These are phyloP conservation scores for Halophytophthora polymorphica DNA, from an alignment of 352 stramenopile species.

Conservation along the genomic window DNA sequence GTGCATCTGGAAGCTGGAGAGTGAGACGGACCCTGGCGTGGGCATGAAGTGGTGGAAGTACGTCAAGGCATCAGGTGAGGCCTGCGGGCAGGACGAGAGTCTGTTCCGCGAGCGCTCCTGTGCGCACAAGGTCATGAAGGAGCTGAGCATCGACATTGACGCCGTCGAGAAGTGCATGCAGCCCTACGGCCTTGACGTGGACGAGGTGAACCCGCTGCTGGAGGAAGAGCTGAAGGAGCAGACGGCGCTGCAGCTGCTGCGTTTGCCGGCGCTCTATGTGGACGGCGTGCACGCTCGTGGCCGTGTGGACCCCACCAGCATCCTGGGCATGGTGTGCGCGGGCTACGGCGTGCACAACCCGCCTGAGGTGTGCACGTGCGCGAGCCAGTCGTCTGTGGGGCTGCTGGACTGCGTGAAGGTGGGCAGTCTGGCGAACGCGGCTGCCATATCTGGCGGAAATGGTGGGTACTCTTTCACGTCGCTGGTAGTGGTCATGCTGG, in stretches of 20 bases:
- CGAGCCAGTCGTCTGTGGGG: slow-evolving; percentile 57
- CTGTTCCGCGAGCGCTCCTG: slow-evolving; percentile 88
- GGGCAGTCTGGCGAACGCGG: slow-evolving; percentile 64
- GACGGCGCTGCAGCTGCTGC: slow-evolving; percentile 88
- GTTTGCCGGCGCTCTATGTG: slow-evolving; percentile 92
- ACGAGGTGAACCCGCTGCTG: slow-evolving; percentile 86
- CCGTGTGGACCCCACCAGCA: slow-evolving; percentile 83
- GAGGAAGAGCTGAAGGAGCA: slow-evolving; percentile 90
- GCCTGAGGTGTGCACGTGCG: slow-evolving; percentile 73
- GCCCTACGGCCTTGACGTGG: slow-evolving; percentile 86
- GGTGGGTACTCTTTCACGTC: slow-evolving; percentile 78
- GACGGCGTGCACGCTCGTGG: slow-evolving; percentile 93
- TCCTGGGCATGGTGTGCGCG: slow-evolving; percentile 84
- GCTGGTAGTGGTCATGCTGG: slow-evolving; percentile 81
- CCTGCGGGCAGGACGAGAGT: slow-evolving; percentile 83
- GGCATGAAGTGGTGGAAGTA: slow-evolving; percentile 95
- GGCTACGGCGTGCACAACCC: slow-evolving; percentile 81
- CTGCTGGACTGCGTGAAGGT: slow-evolving; percentile 71
- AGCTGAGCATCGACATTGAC: slow-evolving; percentile 77
- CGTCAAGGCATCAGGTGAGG: slow-evolving; percentile 87
- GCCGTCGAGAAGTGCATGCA: slow-evolving; percentile 93
- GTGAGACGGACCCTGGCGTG: slow-evolving; percentile 73
- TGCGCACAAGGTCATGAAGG: slow-evolving; percentile 88
- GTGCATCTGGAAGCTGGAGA: slow-evolving; percentile 94
- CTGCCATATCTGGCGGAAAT: slow-evolving; percentile 32